These are phyloP conservation scores for Nectriaceae sp. DNA, from an alignment of 2,329 filamentous ascomycete genomes.

Conservation along the genomic window DNA sequence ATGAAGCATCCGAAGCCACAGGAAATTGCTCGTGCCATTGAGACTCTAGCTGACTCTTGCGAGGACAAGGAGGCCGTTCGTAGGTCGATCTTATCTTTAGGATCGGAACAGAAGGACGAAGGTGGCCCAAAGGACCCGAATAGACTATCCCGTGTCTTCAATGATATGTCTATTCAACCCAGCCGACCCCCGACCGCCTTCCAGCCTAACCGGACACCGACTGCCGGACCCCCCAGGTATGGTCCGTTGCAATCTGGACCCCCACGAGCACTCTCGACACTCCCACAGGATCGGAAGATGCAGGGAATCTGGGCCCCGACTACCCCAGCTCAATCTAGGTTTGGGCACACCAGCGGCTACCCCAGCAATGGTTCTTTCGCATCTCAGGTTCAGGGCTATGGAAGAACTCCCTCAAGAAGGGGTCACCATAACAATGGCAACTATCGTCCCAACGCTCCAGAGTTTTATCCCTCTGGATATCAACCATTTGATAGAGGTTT, in stretches of 20 bases:
- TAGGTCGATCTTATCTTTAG: slow-evolving; percentile 29
- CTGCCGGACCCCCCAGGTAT: slow-evolving; percentile 32
- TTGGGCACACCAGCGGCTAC: slow-evolving; percentile 8
- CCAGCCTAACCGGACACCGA: slow-evolving; percentile 22
- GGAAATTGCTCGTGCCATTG: slow-evolving; percentile 34
- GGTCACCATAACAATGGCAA: slow-evolving; percentile 32
- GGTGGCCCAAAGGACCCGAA: slow-evolving; percentile 16
- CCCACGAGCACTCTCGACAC: slow-evolving; percentile 29
- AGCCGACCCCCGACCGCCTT: slow-evolving; percentile 27
- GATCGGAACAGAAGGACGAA: slow-evolving; percentile 15
- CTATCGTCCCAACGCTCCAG: slow-evolving; percentile 36
- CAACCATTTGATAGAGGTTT: slow-evolving; percentile 21
- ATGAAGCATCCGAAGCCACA: slow-evolving; percentile 36
- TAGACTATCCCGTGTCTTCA: slow-evolving; percentile 13
- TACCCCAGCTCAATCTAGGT: slow-evolving; percentile 20
- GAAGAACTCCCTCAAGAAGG: slow-evolving; percentile 27
- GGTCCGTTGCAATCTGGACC: slow-evolving; percentile 32
- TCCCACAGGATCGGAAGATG: slow-evolving; percentile 27
- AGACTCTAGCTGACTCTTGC: slow-evolving; percentile 33
- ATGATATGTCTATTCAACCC: slow-evolving; percentile 15
- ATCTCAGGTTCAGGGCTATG: slow-evolving; percentile 12
- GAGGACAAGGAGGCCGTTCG: slow-evolving; percentile 29
- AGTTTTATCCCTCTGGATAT: slow-evolving; percentile 34
- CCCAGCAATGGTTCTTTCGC: slow-evolving; percentile 12
- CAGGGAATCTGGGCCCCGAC: slow-evolving; percentile 22